These are phyloP conservation scores for Fusarium clavum DNA, from an alignment of 2,329 filamentous ascomycete species.

Conservation along the genomic window DNA sequence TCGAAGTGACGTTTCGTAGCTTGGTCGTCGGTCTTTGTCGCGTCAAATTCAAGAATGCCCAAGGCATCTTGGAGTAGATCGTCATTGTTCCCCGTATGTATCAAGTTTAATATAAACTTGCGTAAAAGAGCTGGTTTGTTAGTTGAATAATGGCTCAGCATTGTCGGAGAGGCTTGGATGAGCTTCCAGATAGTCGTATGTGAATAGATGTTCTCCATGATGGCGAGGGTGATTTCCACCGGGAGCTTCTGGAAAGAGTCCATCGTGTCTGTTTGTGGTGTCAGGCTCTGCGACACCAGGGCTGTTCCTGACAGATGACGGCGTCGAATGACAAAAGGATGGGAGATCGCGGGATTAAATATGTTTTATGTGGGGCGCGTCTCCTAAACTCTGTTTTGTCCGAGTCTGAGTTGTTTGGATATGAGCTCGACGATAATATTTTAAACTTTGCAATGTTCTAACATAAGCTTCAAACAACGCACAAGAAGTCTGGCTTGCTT, in stretches of 20 bases:
- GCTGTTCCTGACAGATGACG: no score
- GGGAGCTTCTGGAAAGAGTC: neutral
- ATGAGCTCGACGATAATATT: no score
- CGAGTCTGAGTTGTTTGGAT: no score
- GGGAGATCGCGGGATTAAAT: no score
- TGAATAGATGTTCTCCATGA: neutral
- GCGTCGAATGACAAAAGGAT: no score
- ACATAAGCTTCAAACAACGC: no score
- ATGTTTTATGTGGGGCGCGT: no score
- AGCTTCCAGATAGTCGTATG: neutral
- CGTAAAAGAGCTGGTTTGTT: accelerated
- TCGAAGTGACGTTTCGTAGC: neutral
- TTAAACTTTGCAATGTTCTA: no score
- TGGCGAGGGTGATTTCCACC: neutral
- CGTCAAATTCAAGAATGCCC: neutral
- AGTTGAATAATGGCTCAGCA: neutral
- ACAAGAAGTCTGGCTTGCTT: no score
- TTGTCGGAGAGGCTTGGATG: neutral
- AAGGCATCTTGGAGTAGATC: slow-evolving; percentile 3
- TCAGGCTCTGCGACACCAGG: no score
- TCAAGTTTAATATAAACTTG: neutral
- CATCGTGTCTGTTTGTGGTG: neutral
- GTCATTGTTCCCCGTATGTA: neutral
- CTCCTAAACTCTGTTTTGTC: no score
- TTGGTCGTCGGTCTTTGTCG: neutral